phyloP scores from a whole-genome alignment of 176 grass and related monocot genomes.

The Triticum timopheevii region DNA sequence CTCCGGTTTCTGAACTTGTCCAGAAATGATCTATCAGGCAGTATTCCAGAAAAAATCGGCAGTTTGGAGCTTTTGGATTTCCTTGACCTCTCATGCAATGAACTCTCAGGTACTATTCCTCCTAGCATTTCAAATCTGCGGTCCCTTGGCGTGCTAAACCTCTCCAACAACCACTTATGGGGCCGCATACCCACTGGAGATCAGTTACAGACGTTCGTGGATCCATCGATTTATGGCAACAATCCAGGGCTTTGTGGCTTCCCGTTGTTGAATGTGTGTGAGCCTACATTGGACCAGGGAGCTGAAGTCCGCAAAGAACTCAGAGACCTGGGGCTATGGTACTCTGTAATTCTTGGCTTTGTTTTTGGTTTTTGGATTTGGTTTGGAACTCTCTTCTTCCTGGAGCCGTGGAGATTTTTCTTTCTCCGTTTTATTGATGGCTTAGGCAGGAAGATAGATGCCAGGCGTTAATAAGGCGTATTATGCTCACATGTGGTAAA shows the following conservation, averaged over 20 bases:
- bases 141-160: not conserved
- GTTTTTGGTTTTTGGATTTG: not conserved
- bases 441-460: not conserved
- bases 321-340: too few relatives aligned
- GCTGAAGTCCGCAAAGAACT: too few relatives aligned
- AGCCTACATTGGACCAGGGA: too few relatives aligned
- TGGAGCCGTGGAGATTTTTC: not conserved
- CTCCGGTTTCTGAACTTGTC: constrained; percentile 28
- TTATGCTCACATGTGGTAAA: too few relatives aligned
- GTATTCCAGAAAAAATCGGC: constrained; percentile 4
- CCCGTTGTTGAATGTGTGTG: not conserved
- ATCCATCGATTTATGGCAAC: constrained; percentile 22
- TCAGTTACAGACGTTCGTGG: not conserved
- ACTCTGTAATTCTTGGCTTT: too few relatives aligned
- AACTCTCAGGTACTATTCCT: constrained; percentile 24
- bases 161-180: constrained; percentile 3
- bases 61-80: not conserved
- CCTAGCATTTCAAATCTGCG: not conserved
- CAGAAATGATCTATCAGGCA: constrained; percentile 14
- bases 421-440: not conserved
- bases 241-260: constrained; percentile 17
- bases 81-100: constrained; percentile 35
- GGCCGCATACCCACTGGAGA: constrained; percentile 31
- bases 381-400: not conserved
- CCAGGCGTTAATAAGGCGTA: too few relatives aligned